These are phyloP conservation scores for Quercus gilva DNA, from an alignment of 306 rosid species.

Conservation along the genomic window DNA sequence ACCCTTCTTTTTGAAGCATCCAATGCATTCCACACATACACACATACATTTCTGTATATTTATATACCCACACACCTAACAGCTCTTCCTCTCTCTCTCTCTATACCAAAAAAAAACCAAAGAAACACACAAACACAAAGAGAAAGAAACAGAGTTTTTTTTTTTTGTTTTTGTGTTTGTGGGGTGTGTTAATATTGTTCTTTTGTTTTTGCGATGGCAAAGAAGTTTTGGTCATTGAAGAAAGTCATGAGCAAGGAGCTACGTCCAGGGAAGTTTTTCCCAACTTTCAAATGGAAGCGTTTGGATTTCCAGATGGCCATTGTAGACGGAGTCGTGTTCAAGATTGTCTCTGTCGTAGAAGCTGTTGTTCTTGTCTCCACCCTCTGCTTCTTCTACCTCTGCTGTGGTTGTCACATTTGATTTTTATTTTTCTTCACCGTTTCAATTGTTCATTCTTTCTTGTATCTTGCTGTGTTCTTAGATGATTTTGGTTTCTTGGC, in stretches of 20 bases:
- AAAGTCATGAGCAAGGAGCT: constrained; percentile 52
- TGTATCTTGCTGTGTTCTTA: neutral
- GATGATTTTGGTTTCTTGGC: neutral
- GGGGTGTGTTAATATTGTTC: neutral
- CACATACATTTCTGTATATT: neutral
- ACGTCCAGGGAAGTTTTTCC: constrained; percentile 46
- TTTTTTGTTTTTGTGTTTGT: neutral
- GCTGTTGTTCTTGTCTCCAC: constrained; percentile 62
- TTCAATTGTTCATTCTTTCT: neutral
- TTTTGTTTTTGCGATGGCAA: neutral
- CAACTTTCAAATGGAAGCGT: constrained; percentile 55
- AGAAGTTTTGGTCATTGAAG: constrained; percentile 53
- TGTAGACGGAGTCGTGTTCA: constrained; percentile 61
- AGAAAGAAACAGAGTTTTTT: neutral
- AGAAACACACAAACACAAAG: neutral
- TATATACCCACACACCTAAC: neutral
- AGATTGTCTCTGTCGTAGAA: constrained; percentile 54
- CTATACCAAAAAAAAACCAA: neutral
- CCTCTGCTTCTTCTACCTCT: constrained; percentile 76
- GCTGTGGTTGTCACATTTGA: constrained; percentile 76
- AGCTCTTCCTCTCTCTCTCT: neutral
- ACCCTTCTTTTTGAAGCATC: constrained; percentile 16
- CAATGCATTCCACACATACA: neutral
- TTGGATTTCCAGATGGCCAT: constrained; percentile 40
- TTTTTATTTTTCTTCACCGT: neutral